Base-by-base conservation (phyloP, 2,329 filamentous ascomycete species). In the Plectosphaerella sp. region DNA sequence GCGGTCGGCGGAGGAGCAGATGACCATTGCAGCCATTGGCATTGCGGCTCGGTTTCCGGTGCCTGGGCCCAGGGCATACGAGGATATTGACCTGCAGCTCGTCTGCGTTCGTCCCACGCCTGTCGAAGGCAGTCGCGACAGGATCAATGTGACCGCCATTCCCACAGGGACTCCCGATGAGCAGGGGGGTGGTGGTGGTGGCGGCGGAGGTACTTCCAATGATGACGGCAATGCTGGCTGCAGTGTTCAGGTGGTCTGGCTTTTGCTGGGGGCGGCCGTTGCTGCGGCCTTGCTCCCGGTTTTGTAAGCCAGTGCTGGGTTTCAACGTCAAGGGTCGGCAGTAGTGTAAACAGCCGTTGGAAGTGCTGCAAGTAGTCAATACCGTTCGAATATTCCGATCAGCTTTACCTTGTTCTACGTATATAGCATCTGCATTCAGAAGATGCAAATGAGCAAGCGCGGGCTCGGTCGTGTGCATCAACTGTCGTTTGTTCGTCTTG, bases 61-160 rank as follows among this genome's bases (percentile, higher is more conserved):
- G 15, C 14, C 37, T 3, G 15, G 10, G 16, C 37, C 37, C 7
- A 15, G 37, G 37, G 16, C 14, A 7, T 39, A 39, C 37, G 37
- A 39, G 7, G 37, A 39, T 16, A 39, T 39, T 4, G 37, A 39
- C 14, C 52, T 56, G 9, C 47, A 47, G 11, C 52, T 52, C 25
- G 54, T 50, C 15, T 55, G 54, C 45, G 45, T 47, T 8, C 47
- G 54, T 14, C 54, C 54, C 18, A 52, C 52, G 20, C 52, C 54
- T 8, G 50, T 56, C 6, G 54, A 56, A 20, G 15, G 16, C 3
- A 39, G 37, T 9, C 3, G 37, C 8, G 37, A 39, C 7, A 15
- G 37, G 37, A 39, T 39, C 37, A 18, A 39, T n/a, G 37, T 39
- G 37, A 18, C 14, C 3, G 37, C 37, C 16, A 39, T 39, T n/a